Percentiles rank a stretch among this genome's conserved stretches.
phyloP scores from a whole-genome alignment of 1,284 basidiomycete species.

The Boletus sp. region DNA sequence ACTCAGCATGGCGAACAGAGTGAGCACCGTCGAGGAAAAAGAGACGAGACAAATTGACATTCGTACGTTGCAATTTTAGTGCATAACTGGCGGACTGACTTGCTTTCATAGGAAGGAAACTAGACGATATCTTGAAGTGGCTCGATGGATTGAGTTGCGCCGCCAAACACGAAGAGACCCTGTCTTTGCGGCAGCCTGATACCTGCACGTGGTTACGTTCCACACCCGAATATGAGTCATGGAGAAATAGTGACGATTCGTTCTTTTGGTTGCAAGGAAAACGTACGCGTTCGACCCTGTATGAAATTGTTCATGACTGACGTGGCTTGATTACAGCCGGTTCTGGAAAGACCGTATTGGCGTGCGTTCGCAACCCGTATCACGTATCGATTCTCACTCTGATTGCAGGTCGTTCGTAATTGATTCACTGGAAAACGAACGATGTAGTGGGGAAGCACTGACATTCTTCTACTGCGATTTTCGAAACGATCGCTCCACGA shows the following conservation, averaged over 20 bases:
- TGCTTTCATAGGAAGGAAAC: no score
- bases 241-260: background rate
- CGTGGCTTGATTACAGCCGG: conserved; percentile 9
- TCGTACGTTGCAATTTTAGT: no score
- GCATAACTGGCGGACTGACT: no score
- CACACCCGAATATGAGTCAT: conserved; percentile 7
- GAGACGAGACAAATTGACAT: no score
- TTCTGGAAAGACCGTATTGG: conserved; percentile 9
- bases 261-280: conserved; percentile 15
- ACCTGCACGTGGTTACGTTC: conserved; percentile 12
- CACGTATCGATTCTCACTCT: no score
- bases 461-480: conserved; percentile 22
- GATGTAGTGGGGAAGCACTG: background rate
- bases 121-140: background rate
- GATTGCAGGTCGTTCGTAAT: conserved; percentile 7
- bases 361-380: conserved; percentile 4
- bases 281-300: background rate
- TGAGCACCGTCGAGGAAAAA: no score
- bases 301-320: background rate
- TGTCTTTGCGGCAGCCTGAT: conserved; percentile 3
- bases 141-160: conserved; percentile 9
- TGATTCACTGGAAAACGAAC: background rate
- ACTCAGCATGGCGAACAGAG: no score
- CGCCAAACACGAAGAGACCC: background rate
- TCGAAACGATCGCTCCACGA: conserved; percentile 1